phyloP scores from a whole-genome alignment of 192 early-diverging fungal genomes.

The Funneliformis mosseae region DNA sequence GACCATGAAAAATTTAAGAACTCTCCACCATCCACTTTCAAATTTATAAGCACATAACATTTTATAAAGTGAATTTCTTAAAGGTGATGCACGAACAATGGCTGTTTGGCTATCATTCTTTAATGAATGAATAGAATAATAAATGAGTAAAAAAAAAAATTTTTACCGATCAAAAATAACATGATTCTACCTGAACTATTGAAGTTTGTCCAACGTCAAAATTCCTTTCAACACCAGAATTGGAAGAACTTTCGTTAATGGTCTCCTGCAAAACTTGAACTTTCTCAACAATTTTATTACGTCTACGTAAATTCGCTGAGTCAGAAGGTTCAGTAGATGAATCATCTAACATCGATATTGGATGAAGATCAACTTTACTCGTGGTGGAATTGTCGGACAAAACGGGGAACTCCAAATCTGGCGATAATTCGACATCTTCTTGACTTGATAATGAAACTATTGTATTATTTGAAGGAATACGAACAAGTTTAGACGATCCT shows the following conservation, averaged over 20 bases:
- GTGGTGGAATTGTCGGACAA: not conserved
- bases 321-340: not conserved
- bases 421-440: not conserved
- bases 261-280: not conserved
- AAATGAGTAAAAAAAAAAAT: not conserved
- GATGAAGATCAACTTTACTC: not conserved
- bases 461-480: not conserved
- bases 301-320: not conserved
- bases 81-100: not conserved
- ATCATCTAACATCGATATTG: not conserved
- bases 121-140: not conserved
- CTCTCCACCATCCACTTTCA: constrained; percentile 4
- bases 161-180: not conserved
- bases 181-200: not conserved
- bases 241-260: not conserved
- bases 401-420: not conserved
- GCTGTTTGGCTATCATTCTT: not conserved
- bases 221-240: not conserved
- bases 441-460: not conserved
- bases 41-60: constrained; percentile 2
- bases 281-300: not conserved
- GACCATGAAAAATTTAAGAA: constrained; percentile 17
- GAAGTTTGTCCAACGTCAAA: not conserved
- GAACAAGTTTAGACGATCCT: not conserved
- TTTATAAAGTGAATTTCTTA: not conserved